These are phyloP conservation scores for Cercis canadensis DNA, from an alignment of 306 rosid species.

Conservation along the genomic window DNA sequence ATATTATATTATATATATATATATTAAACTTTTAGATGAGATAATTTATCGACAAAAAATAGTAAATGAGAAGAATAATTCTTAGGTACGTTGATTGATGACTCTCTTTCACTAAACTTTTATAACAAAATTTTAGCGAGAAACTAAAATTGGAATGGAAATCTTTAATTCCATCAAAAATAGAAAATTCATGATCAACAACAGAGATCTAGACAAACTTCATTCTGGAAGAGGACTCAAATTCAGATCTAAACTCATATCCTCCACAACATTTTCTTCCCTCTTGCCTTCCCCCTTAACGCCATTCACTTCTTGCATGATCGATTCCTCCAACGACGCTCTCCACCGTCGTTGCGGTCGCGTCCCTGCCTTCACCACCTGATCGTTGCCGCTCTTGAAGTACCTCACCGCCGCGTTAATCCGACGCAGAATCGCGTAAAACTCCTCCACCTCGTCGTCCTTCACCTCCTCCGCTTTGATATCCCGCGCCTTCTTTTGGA, in stretches of 20 bases:
- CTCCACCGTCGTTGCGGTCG: slow-evolving; percentile 23
- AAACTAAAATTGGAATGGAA: too few species aligned
- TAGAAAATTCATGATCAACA: too few species aligned
- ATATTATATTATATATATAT: too few species aligned
- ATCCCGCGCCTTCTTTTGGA: slow-evolving; percentile 36
- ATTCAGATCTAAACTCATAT: slow-evolving; percentile 38
- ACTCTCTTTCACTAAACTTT: too few species aligned
- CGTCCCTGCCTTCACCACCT: neutral
- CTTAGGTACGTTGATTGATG: too few species aligned
- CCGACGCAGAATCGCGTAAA: slow-evolving; percentile 47
- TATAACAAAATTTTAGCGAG: too few species aligned
- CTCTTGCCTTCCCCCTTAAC: neutral
- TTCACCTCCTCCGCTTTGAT: slow-evolving; percentile 3
- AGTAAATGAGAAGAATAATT: too few species aligned
- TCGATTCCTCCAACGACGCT: slow-evolving; percentile 36
- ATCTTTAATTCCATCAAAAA: too few species aligned
- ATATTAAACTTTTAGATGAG: too few species aligned
- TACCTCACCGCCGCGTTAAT: slow-evolving; percentile 36
- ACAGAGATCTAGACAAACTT: neutral
- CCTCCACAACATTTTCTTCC: neutral
- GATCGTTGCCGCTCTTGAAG: slow-evolving; percentile 34
- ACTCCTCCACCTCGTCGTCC: slow-evolving; percentile 60
- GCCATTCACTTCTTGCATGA: slow-evolving; percentile 14
- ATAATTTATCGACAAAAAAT: too few species aligned
- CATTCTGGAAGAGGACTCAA: slow-evolving; percentile 29